A percentile compares a stretch with the other conserved stretches of the same genome.
These are phyloP conservation scores for Backusella sp. DNA, from an alignment of 192 early-diverging fungal species.

Conservation along the genomic window DNA sequence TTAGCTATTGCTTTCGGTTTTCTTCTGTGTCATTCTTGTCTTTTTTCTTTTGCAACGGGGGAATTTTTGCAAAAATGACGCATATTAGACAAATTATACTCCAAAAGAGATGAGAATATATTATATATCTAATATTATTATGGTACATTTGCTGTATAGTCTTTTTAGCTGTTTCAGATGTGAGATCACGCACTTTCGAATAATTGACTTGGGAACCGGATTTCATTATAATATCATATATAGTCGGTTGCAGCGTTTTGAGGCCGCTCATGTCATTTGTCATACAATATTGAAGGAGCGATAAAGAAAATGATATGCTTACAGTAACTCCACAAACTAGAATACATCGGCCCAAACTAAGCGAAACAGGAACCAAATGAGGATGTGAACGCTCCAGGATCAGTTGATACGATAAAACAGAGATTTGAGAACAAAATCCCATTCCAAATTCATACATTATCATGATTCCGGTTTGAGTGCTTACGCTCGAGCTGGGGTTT, in stretches of 20 bases:
- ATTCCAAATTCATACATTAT: slow-evolving; percentile 6
- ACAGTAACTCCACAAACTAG: neutral
- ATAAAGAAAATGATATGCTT: neutral
- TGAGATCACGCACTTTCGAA: neutral
- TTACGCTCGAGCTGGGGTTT: neutral
- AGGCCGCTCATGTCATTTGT: neutral
- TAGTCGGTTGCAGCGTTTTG: neutral
- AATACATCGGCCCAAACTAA: neutral
- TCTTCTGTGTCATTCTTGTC: neutral
- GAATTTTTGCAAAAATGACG: neutral
- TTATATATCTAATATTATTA: neutral
- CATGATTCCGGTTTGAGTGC: neutral
- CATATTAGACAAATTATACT: neutral
- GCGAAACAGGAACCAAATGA: neutral
- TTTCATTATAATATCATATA: neutral
- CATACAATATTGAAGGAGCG: neutral
- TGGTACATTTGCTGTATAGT: neutral
- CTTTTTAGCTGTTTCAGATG: neutral
- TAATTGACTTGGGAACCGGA: neutral
- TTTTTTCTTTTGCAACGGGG: neutral
- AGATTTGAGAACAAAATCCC: neutral
- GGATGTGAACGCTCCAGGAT: neutral
- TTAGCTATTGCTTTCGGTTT: neutral
- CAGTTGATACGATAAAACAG: neutral
- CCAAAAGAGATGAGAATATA: neutral